Base-by-base conservation (phyloP, 495 filamentous ascomycete genomes). In the Xylaria palmicola region DNA sequence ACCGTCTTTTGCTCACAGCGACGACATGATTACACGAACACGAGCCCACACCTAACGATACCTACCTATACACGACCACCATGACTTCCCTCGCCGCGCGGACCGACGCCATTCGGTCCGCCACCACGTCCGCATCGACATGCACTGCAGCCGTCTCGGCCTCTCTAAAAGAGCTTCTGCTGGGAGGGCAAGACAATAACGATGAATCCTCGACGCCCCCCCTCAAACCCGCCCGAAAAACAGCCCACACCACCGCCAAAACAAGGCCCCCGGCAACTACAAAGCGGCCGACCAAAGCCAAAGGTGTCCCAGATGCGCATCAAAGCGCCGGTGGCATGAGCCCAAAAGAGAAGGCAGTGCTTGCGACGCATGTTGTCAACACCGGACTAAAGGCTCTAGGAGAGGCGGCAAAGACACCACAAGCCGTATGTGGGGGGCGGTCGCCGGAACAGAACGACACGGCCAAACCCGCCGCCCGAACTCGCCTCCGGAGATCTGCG, bases 321-420 rank as follows among this genome's bases (percentile, higher is more conserved):
- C 66, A 74, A 32, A 60, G 64, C 60, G 62, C 62, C 37, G 67
- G 72, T 30, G 73, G 70, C 45, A 72, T 89, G 45, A 79, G 82
- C 7, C 60, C 76, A 17, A 85, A 85, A 60, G 86, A 92, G 62
- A 87, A 80, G 69, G 83, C 85, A 1, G 79, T 86, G 40, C 78
- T 97, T 41, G 90, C 91, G 4, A 93, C 92, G 2, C 87, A 93
- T 49, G 83, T 93, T 19, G 86, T 94, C 62, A 97, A 95, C 75
- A 78, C 75, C 29, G 85, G 86, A 13, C 74, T 94, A 20, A 94
- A 90, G 68, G 77, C 83, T 7, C 81, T 98, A 10, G 84, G 83
- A 2, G 89, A 92, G 48, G 88, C 89, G 3, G 77, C 87, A 20
- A 96, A 90, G 67, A 60, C 67, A n/a, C 56, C 72, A 24, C 41